These are phyloP conservation scores for Vicia faba DNA, from an alignment of 306 rosid species.

Conservation along the genomic window DNA sequence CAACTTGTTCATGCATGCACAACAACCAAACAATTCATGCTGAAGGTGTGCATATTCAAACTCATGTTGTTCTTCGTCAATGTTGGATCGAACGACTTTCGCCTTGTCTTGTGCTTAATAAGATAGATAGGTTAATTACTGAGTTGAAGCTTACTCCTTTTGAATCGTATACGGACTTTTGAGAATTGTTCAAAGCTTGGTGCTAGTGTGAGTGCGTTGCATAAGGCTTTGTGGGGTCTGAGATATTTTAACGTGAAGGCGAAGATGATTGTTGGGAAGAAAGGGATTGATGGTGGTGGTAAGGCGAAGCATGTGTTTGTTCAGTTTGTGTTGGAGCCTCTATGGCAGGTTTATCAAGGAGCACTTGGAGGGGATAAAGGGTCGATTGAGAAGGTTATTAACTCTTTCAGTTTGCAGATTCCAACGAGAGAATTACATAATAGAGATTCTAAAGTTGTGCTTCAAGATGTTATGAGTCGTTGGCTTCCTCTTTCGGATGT, in stretches of 20 bases:
- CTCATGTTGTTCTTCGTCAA: slow-evolving; percentile 89
- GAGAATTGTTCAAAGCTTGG: slow-evolving; percentile 76
- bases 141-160: slow-evolving; percentile 71
- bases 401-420: slow-evolving; percentile 60
- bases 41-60: slow-evolving; percentile 91
- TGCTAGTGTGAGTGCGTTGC: slow-evolving; percentile 58
- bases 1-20: too few relatives aligned
- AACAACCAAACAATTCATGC: too few relatives aligned
- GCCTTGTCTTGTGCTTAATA: slow-evolving; percentile 82
- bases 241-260: slow-evolving; percentile 60
- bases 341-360: slow-evolving; percentile 79
- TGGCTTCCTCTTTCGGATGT: slow-evolving; percentile 85
- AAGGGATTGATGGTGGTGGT: slow-evolving; percentile 52
- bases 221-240: slow-evolving; percentile 80
- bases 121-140: slow-evolving; percentile 76
- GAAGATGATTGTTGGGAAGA: slow-evolving; percentile 83
- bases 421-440: slow-evolving; percentile 72
- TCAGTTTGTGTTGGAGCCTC: slow-evolving; percentile 80
- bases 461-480: slow-evolving; percentile 77
- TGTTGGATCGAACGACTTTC: slow-evolving; percentile 86
- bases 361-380: slow-evolving; percentile 56
- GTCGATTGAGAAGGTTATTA: slow-evolving; percentile 65
- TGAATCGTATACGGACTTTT: slow-evolving; percentile 67
- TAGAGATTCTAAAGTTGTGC: slow-evolving; percentile 72
- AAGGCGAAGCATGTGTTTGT: slow-evolving; percentile 83